phyloP scores from a whole-genome alignment of 306 rosid genomes.

The Dryas alaskensis region DNA sequence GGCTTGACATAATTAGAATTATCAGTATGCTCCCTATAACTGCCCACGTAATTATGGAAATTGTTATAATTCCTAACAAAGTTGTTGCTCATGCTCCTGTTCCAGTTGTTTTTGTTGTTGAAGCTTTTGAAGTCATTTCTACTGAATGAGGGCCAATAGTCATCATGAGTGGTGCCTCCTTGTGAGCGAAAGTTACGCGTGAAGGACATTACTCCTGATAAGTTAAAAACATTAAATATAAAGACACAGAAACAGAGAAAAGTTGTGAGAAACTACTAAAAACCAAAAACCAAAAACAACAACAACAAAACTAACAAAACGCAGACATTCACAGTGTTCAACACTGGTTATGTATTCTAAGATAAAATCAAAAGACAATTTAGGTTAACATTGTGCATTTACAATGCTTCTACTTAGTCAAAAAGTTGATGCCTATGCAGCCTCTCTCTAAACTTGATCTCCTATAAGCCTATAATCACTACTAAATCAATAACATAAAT shows the following conservation, averaged over 20 bases:
- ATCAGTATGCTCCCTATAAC: constrained; percentile 34
- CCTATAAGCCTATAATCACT: background rate
- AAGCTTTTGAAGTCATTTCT: constrained; percentile 37
- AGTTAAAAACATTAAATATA: background rate
- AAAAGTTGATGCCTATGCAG: background rate
- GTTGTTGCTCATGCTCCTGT: constrained; percentile 51
- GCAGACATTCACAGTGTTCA: background rate
- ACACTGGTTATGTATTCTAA: background rate
- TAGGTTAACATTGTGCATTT: no score
- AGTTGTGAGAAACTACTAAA: background rate
- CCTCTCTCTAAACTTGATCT: background rate
- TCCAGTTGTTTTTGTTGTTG: constrained; percentile 36
- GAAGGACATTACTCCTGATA: constrained; percentile 69
- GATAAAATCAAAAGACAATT: background rate
- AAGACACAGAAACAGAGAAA: background rate
- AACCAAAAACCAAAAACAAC: no score
- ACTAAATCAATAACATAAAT: background rate
- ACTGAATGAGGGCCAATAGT: constrained; percentile 43
- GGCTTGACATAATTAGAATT: constrained; percentile 36
- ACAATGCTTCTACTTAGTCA: background rate
- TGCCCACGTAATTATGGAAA: constrained; percentile 36
- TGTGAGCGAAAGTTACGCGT: constrained; percentile 49
- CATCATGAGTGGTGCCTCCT: constrained; percentile 44
- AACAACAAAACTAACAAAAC: background rate
- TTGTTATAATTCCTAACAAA: constrained; percentile 32